These are phyloP conservation scores for Pulicaria dysenterica DNA, from an alignment of 129 eudicot species.

Conservation along the genomic window DNA sequence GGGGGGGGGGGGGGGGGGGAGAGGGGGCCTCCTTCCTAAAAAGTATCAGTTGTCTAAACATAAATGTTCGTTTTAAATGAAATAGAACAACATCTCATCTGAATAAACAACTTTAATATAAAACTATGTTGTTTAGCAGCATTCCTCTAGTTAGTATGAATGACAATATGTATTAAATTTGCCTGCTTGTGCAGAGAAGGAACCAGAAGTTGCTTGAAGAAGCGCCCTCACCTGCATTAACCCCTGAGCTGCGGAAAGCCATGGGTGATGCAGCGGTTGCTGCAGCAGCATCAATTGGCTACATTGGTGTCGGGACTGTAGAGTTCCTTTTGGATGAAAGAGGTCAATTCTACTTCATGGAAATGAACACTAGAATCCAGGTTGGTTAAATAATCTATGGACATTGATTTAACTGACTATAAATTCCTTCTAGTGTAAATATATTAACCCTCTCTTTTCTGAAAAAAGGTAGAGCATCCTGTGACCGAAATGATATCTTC, in stretches of 20 bases:
- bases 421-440: slow-evolving; percentile 15
- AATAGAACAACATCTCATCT: background rate
- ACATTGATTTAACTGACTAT: background rate
- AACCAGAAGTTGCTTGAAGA: slow-evolving; percentile 98
- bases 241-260: slow-evolving; percentile 94
- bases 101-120: background rate
- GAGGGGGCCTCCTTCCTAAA: too few species aligned
- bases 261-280: slow-evolving; percentile 99
- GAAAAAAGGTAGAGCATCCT: slow-evolving; percentile 94
- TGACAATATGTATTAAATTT: background rate
- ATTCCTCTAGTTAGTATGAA: background rate
- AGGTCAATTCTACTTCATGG: slow-evolving; percentile 97
- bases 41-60: background rate
- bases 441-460: background rate
- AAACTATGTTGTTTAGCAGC: background rate
- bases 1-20: too few species aligned
- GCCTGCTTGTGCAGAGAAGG: slow-evolving; percentile 73
- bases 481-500: slow-evolving; percentile 99
- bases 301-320: slow-evolving; percentile 94
- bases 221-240: slow-evolving; percentile 99
- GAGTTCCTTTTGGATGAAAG: slow-evolving; percentile 99
- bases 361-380: slow-evolving; percentile 99
- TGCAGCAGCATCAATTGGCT: slow-evolving; percentile 98
- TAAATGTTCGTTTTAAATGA: background rate
- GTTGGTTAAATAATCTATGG: slow-evolving; percentile 35